These are phyloP conservation scores for Aureobasidium sp. DNA, from an alignment of 2,329 filamentous ascomycete genomes.

Conservation along the genomic window DNA sequence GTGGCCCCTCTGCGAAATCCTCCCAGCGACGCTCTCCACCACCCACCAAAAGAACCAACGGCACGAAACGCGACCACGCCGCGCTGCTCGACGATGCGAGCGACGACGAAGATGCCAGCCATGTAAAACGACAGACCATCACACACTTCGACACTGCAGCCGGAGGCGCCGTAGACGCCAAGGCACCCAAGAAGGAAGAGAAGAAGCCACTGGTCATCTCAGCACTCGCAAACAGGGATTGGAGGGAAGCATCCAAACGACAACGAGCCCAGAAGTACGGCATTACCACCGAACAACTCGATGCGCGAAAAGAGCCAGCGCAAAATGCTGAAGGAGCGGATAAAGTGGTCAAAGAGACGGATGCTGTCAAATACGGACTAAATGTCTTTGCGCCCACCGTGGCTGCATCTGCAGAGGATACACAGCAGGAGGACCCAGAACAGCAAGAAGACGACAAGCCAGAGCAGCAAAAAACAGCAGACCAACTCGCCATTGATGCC, in stretches of 20 bases:
- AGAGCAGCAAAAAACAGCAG: conserved; percentile 38
- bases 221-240: conserved; percentile 54
- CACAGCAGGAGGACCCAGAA: conserved; percentile 31
- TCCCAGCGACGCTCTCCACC: background rate
- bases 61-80: conserved; percentile 36
- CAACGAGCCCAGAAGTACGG: conserved; percentile 49
- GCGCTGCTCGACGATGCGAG: conserved; percentile 33
- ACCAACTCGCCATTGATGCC: conserved; percentile 49
- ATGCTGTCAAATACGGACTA: conserved; percentile 39
- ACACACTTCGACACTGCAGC: conserved; percentile 48
- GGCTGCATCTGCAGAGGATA: conserved; percentile 42
- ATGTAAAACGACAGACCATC: conserved; percentile 39
- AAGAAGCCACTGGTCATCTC: conserved; percentile 51
- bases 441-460: conserved; percentile 25
- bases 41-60: conserved; percentile 15
- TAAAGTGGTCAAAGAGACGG: conserved; percentile 23
- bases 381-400: conserved; percentile 21
- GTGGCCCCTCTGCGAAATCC: background rate
- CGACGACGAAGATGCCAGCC: conserved; percentile 54
- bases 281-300: conserved; percentile 50
- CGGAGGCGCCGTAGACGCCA: conserved; percentile 43
- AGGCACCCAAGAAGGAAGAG: conserved; percentile 27
- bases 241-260: conserved; percentile 46
- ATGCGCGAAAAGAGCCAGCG: conserved; percentile 16
- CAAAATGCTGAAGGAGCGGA: conserved; percentile 17